Percentiles rank a stretch among this genome's conserved stretches.
Evolutionary conservation across 2,329 filamentous ascomycete species (phyloP).

Genomic region (Aspergillus aculeatus): DNA sequence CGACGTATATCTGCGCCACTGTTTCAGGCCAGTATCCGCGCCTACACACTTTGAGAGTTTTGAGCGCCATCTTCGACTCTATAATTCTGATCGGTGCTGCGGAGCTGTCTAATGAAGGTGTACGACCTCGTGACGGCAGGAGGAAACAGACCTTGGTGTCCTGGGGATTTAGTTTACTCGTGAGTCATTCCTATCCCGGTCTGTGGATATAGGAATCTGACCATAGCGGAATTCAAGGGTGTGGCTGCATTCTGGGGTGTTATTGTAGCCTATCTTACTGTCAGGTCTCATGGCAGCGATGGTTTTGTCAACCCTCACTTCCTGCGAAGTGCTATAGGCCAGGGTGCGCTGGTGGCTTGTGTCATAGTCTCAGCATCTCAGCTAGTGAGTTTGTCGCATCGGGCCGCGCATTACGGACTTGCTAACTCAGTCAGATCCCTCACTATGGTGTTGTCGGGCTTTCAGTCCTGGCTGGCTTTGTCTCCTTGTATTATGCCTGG

Average conservation of each 20-base stretch:
- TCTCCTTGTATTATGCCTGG: conserved; percentile 36
- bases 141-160: conserved; percentile 27
- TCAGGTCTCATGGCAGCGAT: conserved; percentile 37
- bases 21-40: conserved; percentile 32
- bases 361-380: conserved; percentile 39
- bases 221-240: conserved; percentile 22
- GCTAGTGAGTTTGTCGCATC: conserved; percentile 33
- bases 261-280: conserved; percentile 36
- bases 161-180: conserved; percentile 32
- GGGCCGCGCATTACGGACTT: background rate
- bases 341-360: conserved; percentile 35
- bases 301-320: conserved; percentile 39
- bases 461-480: conserved; percentile 36
- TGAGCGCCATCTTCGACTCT: conserved; percentile 44
- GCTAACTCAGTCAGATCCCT: conserved; percentile 36
- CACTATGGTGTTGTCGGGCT: conserved; percentile 42
- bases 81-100: conserved; percentile 37
- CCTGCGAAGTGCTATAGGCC: conserved; percentile 39
- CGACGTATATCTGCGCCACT: conserved; percentile 52
- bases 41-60: conserved; percentile 39
- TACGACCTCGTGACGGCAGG: conserved; percentile 21
- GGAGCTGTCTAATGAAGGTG: conserved; percentile 27
- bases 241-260: conserved; percentile 38
- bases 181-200: conserved; percentile 17
- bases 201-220: conserved; percentile 6